Percentiles rank a stretch among this genome's conserved stretches.
Evolutionary conservation across 2,329 filamentous ascomycete genomes (phyloP).

Genomic region (Onygena corvina): DNA sequence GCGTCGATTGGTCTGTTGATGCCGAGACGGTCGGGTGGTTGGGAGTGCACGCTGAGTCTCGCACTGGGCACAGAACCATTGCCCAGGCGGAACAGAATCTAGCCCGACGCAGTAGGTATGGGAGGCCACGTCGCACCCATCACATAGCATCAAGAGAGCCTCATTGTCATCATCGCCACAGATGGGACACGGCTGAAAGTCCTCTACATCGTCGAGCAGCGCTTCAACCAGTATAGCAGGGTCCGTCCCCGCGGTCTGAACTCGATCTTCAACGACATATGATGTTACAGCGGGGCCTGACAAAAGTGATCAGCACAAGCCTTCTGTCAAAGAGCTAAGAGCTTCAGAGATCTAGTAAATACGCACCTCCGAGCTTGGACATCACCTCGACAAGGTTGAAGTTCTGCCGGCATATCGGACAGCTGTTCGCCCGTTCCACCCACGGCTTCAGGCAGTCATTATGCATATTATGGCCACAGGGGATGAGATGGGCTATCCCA

Average conservation of each 20-base stretch:
- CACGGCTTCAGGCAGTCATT: conserved; percentile 86
- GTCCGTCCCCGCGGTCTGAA: conserved; percentile 78
- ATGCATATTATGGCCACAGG: conserved; percentile 86
- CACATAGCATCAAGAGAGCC: conserved; percentile 76
- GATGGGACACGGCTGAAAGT: conserved; percentile 64
- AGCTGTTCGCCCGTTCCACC: conserved; percentile 95
- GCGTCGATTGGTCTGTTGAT: conserved; percentile 37
- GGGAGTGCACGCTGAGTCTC: conserved; percentile 36
- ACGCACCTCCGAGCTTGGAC: conserved; percentile 61
- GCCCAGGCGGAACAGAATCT: conserved; percentile 58
- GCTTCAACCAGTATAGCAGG: conserved; percentile 57
- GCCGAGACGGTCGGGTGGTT: conserved; percentile 20
- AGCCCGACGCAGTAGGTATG: conserved; percentile 87
- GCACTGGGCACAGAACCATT: conserved; percentile 90
- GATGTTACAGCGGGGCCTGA: conserved; percentile 46
- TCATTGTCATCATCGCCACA: conserved; percentile 73
- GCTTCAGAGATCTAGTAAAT: conserved; percentile 6
- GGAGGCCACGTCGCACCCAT: conserved; percentile 77
- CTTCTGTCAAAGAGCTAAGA: not conserved
- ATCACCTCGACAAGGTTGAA: conserved; percentile 87
- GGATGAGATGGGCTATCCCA: conserved; percentile 49
- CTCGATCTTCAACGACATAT: conserved; percentile 42
- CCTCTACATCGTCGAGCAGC: conserved; percentile 52
- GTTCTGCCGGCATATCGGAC: conserved; percentile 83
- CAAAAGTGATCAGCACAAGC: conserved; percentile 7